phyloP scores from a whole-genome alignment of 2,329 filamentous ascomycete species.

The Neodidymelliopsis sp. region DNA sequence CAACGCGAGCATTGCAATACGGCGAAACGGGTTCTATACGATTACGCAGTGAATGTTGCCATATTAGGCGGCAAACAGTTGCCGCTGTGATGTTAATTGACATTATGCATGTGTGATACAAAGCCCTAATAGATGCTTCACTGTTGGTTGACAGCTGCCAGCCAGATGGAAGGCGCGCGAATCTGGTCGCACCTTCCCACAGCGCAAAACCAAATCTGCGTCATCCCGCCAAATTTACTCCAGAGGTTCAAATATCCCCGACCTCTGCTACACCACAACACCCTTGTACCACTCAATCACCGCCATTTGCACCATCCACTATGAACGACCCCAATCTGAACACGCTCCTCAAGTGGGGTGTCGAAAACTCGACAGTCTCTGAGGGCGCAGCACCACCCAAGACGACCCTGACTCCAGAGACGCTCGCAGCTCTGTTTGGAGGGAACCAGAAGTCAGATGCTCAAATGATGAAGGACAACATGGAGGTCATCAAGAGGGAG shows the following conservation, averaged over 20 bases:
- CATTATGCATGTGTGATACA: too few relatives aligned
- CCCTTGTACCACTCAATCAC: neutral
- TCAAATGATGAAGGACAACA: conserved; percentile 86
- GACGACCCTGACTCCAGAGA: conserved; percentile 68
- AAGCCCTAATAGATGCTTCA: neutral
- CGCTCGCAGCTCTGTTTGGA: conserved; percentile 78
- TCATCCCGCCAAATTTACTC: conserved; percentile 37
- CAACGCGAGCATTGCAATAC: conserved; percentile 9
- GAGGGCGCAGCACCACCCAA: conserved; percentile 37
- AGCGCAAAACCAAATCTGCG: conserved; percentile 28
- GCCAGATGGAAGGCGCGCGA: conserved; percentile 33
- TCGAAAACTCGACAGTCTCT: conserved; percentile 65
- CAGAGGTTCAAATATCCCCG: conserved; percentile 17
- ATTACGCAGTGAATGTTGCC: neutral
- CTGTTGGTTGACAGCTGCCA: conserved; percentile 18
- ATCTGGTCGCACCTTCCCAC: conserved; percentile 29
- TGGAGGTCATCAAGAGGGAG: conserved; percentile 74
- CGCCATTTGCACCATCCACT: conserved; percentile 20
- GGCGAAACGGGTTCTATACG: neutral
- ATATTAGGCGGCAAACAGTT: too few relatives aligned
- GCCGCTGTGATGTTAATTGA: too few relatives aligned
- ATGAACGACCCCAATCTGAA: conserved; percentile 72
- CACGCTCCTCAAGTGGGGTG: conserved; percentile 80
- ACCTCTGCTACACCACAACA: conserved; percentile 13
- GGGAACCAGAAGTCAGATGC: conserved; percentile 73